Percentiles rank a stretch among this genome's conserved stretches.
Evolutionary conservation across 2,329 filamentous ascomycete genomes (phyloP).

Genomic region (Hypoxylon sp.): DNA sequence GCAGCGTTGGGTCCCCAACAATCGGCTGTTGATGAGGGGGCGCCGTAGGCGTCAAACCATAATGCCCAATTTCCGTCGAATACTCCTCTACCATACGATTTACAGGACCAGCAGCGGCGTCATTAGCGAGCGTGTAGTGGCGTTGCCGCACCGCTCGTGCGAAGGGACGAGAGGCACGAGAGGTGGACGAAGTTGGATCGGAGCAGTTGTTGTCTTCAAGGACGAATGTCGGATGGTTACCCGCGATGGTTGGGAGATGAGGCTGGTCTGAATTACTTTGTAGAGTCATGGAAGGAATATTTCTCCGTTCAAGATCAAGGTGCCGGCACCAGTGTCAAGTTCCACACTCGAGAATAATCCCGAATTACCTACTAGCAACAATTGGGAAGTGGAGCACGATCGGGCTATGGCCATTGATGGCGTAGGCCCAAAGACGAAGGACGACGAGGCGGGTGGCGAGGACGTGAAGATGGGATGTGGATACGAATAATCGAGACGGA

Average conservation of each 20-base stretch:
- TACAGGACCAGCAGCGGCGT: conserved; percentile 44
- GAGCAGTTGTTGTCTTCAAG: conserved; percentile 44
- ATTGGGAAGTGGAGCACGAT: conserved; percentile 44
- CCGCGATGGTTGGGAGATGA: conserved; percentile 47
- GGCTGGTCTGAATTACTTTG: conserved; percentile 48
- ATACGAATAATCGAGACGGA: conserved; percentile 36
- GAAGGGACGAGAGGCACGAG: conserved; percentile 41
- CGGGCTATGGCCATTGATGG: conserved; percentile 52
- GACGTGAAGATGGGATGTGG: conserved; percentile 32
- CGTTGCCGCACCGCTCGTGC: conserved; percentile 46
- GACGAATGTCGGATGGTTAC: conserved; percentile 45
- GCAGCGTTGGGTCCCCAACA: conserved; percentile 39
- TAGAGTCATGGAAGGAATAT: conserved; percentile 54
- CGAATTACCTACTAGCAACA: conserved; percentile 47
- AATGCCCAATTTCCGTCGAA: conserved; percentile 50
- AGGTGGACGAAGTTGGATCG: conserved; percentile 42
- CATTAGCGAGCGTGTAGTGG: conserved; percentile 46
- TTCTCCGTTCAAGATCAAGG: conserved; percentile 30
- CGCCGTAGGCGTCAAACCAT: conserved; percentile 52
- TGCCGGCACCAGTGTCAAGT: conserved; percentile 44
- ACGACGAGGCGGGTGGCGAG: conserved; percentile 37
- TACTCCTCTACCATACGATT: conserved; percentile 48
- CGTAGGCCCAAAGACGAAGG: conserved; percentile 37
- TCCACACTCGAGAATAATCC: conserved; percentile 44
- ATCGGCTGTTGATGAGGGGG: conserved; percentile 43